These are phyloP conservation scores for Populus hybrid DNA, from an alignment of 441 rosid species.

Conservation along the genomic window DNA sequence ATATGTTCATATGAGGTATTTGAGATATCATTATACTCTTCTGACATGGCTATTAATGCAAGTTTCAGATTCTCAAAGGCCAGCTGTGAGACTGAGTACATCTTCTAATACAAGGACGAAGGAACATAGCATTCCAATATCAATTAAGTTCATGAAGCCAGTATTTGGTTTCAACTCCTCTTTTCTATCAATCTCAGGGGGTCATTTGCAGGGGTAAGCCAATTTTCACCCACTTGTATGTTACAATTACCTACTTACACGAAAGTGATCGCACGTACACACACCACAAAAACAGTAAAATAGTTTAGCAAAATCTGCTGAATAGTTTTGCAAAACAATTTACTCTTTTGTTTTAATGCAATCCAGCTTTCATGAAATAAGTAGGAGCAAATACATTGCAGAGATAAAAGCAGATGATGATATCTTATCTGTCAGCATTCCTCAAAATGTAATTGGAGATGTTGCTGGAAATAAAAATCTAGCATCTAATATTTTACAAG, in stretches of 20 bases:
- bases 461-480: slow-evolving; percentile 83
- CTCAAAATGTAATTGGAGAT: slow-evolving; percentile 76
- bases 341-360: slow-evolving; percentile 14
- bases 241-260: background rate
- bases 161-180: slow-evolving; percentile 88
- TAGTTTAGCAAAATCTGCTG: background rate
- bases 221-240: slow-evolving; percentile 8
- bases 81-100: slow-evolving; percentile 68
- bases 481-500: slow-evolving; percentile 71
- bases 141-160: slow-evolving; percentile 74
- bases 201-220: slow-evolving; percentile 73
- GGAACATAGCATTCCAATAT: slow-evolving; percentile 51
- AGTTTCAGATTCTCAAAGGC: slow-evolving; percentile 71
- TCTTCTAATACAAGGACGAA: slow-evolving; percentile 65
- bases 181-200: slow-evolving; percentile 67
- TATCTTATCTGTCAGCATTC: slow-evolving; percentile 50
- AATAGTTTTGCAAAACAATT: background rate
- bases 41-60: slow-evolving; percentile 19
- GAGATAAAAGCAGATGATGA: slow-evolving; percentile 60
- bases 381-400: slow-evolving; percentile 51
- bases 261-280: background rate
- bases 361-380: slow-evolving; percentile 73
- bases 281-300: background rate
- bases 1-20: background rate
- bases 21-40: background rate